Conservation (phyloP, 139 green algal genomes). For the Coelastrella sp. region DNA sequence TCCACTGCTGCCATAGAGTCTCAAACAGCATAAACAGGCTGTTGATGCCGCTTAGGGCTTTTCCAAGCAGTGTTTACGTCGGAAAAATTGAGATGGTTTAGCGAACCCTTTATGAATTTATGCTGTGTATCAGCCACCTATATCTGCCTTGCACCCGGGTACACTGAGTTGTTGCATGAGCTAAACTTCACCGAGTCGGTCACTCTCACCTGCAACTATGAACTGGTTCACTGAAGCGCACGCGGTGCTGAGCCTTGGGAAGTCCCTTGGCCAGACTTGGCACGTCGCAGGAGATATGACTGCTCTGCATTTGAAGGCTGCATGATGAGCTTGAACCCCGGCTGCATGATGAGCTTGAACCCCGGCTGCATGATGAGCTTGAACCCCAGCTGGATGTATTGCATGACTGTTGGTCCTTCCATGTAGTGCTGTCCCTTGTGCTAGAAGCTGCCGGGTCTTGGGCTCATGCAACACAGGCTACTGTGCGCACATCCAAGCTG, state of each 20-base stretch:
- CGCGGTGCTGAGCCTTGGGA: neutral
- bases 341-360: neutral
- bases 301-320: neutral
- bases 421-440: neutral
- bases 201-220: neutral
- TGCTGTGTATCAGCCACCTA: too few relatives aligned
- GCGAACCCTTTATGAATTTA: too few relatives aligned
- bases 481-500: too few relatives aligned
- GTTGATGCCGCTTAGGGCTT: too few relatives aligned
- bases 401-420: neutral
- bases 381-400: neutral
- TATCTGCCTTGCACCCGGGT: too few relatives aligned
- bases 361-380: too few relatives aligned
- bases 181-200: too few relatives aligned
- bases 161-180: too few relatives aligned
- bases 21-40: too few relatives aligned
- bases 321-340: neutral
- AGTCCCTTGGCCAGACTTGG: neutral
- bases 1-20: too few relatives aligned
- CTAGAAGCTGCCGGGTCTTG: neutral
- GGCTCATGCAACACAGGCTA: neutral
- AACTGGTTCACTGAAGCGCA: slow-evolving; percentile 32
- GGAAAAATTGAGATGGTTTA: too few relatives aligned
- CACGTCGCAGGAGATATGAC: neutral
- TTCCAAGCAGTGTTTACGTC: too few relatives aligned